Evolutionary conservation across 352 stramenopile genomes (phyloP), one percentile per base, ranked within the genome.

Genomic region (Pythium biforme): DNA sequence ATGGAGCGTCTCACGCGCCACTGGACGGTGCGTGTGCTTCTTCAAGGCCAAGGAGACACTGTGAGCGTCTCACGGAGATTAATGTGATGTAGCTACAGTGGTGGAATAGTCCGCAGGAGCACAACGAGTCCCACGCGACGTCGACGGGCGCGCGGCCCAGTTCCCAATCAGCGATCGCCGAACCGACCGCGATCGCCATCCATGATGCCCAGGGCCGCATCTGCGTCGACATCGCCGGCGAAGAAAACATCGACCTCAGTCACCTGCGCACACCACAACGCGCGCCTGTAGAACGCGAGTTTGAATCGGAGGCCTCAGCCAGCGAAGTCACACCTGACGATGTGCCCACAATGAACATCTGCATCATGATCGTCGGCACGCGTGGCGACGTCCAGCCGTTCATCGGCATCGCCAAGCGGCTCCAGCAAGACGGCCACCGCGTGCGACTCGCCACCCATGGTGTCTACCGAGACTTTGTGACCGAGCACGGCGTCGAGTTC

Each of bases 331-430:
- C 33, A 25, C 12, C 70, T 26, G 65, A 70, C 37, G 23, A 74
- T 19, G 72, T 69, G 22, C 76, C 78, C 9, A 19, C 39, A 0
- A 85, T 97, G 81, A 86, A 66, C 26, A 74, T 97, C 34, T 90
- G 90, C 48, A 95, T 97, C 65, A 93, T 97, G 83, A 84, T 96
- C 57, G 89, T 97, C n/a, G 89, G 89, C 25, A 96, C 89, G 0
- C 79, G 83, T 6, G 88, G 89, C 12, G 89, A 97, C 56, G 88
- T 96, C 22, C 81, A 94, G 72, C 88, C 88, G 9, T 96, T 95
- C 62, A 60, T 95, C 10, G 86, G 70, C 23, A 92, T 98, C 39
- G 90, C 88, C 27, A 90, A 92, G 62, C 73, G 84, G 20, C 72
- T 98, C 9, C 68, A 93, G 55, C 53, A 75, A 0, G 70, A 96